phyloP scores from a whole-genome alignment of 2,329 filamentous ascomycete genomes.

The Fusarium torreyae region DNA sequence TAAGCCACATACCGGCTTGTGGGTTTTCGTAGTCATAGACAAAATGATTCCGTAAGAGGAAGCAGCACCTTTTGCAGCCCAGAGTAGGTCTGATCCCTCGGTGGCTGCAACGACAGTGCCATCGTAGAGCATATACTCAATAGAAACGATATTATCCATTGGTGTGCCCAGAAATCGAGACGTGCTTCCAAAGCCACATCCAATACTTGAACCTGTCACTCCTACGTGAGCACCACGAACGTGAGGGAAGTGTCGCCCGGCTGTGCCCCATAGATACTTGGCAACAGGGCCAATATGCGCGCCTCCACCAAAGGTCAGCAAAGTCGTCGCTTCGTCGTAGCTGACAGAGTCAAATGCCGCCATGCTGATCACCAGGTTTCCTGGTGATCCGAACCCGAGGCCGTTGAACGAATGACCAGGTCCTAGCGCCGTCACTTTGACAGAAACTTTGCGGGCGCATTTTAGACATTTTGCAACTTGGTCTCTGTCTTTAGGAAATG shows the following conservation, averaged over 20 bases:
- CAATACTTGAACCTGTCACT: slow-evolving; percentile 37
- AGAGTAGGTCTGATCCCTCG: slow-evolving; percentile 37
- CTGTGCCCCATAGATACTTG: slow-evolving; percentile 41
- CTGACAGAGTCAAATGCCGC: slow-evolving; percentile 33
- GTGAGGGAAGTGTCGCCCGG: slow-evolving; percentile 41
- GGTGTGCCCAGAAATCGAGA: slow-evolving; percentile 31
- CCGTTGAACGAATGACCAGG: slow-evolving; percentile 43
- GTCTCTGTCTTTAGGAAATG: slow-evolving; percentile 32
- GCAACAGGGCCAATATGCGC: slow-evolving; percentile 31
- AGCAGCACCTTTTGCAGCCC: slow-evolving; percentile 40
- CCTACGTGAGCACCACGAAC: slow-evolving; percentile 40
- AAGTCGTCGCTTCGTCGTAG: slow-evolving; percentile 22
- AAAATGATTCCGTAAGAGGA: slow-evolving; percentile 41
- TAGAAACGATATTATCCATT: slow-evolving; percentile 37
- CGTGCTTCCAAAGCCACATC: slow-evolving; percentile 36
- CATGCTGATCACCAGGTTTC: slow-evolving; percentile 43
- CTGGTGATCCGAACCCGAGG: slow-evolving; percentile 31
- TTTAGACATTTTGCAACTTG: slow-evolving; percentile 31
- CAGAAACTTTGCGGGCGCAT: slow-evolving; percentile 35
- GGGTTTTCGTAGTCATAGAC: slow-evolving; percentile 35
- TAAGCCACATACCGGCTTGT: slow-evolving; percentile 25
- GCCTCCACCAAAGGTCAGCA: slow-evolving; percentile 36
- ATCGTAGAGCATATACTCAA: slow-evolving; percentile 41
- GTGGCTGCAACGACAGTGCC: slow-evolving; percentile 38
- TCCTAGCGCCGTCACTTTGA: slow-evolving; percentile 36